Conservation (phyloP, 805 yeast genomes). For the Cyberlindnera americana region DNA sequence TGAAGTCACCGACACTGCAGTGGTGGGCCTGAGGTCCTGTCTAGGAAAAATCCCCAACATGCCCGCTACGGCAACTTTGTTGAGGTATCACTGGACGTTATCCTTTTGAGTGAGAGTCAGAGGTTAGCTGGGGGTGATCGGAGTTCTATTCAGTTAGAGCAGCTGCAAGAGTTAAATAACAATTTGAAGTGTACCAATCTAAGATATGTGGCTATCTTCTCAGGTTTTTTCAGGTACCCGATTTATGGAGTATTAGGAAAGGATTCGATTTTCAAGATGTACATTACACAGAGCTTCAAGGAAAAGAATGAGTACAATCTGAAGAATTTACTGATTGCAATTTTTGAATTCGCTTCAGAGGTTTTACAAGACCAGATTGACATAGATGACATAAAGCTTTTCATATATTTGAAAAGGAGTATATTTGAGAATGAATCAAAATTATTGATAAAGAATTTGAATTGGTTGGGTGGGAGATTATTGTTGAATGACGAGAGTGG, state of each 20-base stretch:
- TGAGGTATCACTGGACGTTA: conserved; percentile 32
- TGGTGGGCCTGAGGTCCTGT: conserved; percentile 31
- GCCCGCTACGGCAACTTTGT: conserved; percentile 19
- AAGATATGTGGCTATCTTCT: conserved; percentile 21
- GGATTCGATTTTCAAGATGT: conserved; percentile 17
- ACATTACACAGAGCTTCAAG: conserved; percentile 23
- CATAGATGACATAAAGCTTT: conserved; percentile 17
- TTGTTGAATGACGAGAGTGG: conserved; percentile 20
- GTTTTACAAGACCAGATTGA: conserved; percentile 13
- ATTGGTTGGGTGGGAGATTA: conserved; percentile 28
- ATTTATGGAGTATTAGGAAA: conserved; percentile 20
- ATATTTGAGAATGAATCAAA: conserved; percentile 26
- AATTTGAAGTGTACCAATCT: conserved; percentile 18
- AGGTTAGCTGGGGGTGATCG: conserved; percentile 24
- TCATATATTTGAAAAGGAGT: conserved; percentile 22
- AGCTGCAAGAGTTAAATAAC: conserved; percentile 21
- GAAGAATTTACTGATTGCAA: conserved; percentile 23
- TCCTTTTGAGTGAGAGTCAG: conserved; percentile 31
- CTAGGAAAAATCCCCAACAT: conserved; percentile 28
- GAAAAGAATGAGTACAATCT: conserved; percentile 21
- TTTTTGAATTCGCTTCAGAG: conserved; percentile 26
- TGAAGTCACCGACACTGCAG: conserved; percentile 23
- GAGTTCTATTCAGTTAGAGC: not conserved
- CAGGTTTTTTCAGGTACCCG: conserved; percentile 22
- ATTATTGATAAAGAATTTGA: conserved; percentile 24